phyloP scores from a whole-genome alignment of 2,329 filamentous ascomycete species.

The Massarina eburnea region DNA sequence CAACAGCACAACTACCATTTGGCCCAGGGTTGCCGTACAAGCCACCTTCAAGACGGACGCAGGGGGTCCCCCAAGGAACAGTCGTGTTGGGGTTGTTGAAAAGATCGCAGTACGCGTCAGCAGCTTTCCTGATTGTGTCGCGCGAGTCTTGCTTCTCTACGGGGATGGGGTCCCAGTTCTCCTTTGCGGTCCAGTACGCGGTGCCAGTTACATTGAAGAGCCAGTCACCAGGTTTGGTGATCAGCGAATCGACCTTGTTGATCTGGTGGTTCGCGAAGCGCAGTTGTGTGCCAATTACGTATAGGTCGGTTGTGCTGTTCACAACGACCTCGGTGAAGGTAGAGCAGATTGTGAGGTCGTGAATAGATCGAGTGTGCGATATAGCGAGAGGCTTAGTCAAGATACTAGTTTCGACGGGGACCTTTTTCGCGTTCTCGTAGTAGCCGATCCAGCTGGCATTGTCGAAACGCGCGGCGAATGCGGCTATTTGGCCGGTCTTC shows the following conservation, averaged over 20 bases:
- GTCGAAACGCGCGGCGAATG: slow-evolving; percentile 21
- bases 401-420: slow-evolving; percentile 17
- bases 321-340: slow-evolving; percentile 30
- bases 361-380: slow-evolving; percentile 20
- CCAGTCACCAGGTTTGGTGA: slow-evolving; percentile 31
- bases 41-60: slow-evolving; percentile 27
- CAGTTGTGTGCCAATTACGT: slow-evolving; percentile 31
- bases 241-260: slow-evolving; percentile 23
- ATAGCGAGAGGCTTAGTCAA: slow-evolving; percentile 20
- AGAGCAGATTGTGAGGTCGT: slow-evolving; percentile 24
- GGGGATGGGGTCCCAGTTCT: slow-evolving; percentile 21
- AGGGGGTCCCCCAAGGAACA: slow-evolving; percentile 29
- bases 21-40: slow-evolving; percentile 24
- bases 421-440: slow-evolving; percentile 24
- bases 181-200: slow-evolving; percentile 14
- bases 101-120: slow-evolving; percentile 22
- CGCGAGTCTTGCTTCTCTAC: slow-evolving; percentile 12
- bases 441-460: slow-evolving; percentile 31
- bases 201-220: slow-evolving; percentile 26
- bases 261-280: slow-evolving; percentile 26
- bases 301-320: slow-evolving; percentile 18
- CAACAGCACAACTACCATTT: slow-evolving; percentile 22
- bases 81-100: slow-evolving; percentile 19
- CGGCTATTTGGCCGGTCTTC: slow-evolving; percentile 11
- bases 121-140: slow-evolving; percentile 17